Percentiles rank a stretch among this genome's conserved stretches.
phyloP scores from a whole-genome alignment of 179 eudicot species.

The Camellia oleifera region DNA sequence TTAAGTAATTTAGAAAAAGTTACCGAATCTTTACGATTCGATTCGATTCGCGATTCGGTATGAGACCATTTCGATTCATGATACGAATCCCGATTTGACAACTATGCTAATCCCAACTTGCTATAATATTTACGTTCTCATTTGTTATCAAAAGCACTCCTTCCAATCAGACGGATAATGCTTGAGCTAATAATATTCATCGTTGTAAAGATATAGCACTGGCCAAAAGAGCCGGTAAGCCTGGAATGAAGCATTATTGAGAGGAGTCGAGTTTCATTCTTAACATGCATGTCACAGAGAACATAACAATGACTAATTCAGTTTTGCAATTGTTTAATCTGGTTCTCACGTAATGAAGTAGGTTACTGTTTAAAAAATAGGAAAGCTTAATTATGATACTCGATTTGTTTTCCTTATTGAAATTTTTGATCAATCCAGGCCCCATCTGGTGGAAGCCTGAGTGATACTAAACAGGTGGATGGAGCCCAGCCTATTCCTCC shows the following conservation, averaged over 20 bases:
- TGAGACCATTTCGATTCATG: no score
- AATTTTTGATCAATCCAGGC: conserved; percentile 22
- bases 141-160: not conserved
- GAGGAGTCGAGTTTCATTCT: not conserved
- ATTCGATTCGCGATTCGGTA: no score
- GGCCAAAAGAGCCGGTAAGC: not conserved
- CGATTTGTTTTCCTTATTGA: not conserved
- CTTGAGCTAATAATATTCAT: not conserved
- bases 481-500: conserved; percentile 16
- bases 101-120: no score
- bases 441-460: conserved; percentile 11
- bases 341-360: not conserved
- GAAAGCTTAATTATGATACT: not conserved
- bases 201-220: not conserved
- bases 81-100: no score
- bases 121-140: not conserved
- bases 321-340: not conserved
- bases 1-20: no score
- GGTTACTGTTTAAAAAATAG: not conserved
- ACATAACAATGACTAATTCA: not conserved
- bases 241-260: not conserved
- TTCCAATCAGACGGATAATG: not conserved
- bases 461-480: conserved; percentile 27
- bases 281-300: not conserved
- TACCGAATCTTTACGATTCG: no score